These are phyloP conservation scores for Wilcoxina mikolae DNA, from an alignment of 495 filamentous ascomycete species.

Conservation along the genomic window DNA sequence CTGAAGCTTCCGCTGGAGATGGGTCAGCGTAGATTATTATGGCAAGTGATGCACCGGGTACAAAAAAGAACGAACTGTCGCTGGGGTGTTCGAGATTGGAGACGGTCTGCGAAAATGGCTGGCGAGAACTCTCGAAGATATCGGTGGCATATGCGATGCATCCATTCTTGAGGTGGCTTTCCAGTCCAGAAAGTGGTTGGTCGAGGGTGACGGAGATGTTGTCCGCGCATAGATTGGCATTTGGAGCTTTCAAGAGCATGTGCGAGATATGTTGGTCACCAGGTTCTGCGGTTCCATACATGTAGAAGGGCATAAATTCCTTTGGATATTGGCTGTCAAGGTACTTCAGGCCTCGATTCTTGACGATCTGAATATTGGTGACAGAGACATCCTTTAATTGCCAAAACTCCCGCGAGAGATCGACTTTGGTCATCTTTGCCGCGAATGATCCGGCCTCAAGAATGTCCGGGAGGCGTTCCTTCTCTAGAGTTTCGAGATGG, in stretches of 20 bases:
- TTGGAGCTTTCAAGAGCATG: constrained; percentile 30
- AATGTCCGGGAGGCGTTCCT: not conserved
- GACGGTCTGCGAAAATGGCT: not conserved
- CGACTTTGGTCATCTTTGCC: not conserved
- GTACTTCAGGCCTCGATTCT: constrained; percentile 18
- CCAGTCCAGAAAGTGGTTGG: not conserved
- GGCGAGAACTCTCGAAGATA: not conserved
- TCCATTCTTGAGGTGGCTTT: not conserved
- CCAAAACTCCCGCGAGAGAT: not conserved
- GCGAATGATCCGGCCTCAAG: not conserved
- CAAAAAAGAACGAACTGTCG: not conserved
- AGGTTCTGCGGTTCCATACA: constrained; percentile 30
- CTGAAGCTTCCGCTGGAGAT: not conserved
- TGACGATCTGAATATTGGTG: constrained; percentile 17
- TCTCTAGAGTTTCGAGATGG: not conserved
- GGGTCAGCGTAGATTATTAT: not conserved
- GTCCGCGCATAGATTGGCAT: not conserved
- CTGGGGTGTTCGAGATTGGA: not conserved
- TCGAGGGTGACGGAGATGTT: not conserved
- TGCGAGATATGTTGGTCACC: constrained; percentile 31
- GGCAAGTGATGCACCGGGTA: not conserved
- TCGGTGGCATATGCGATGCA: not conserved
- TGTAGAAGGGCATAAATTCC: constrained; percentile 34
- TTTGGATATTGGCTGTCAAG: constrained; percentile 30
- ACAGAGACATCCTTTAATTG: not conserved